A percentile compares a stretch with the other conserved stretches of the same genome.
Conservation (phyloP, 805 yeast genomes). For the Candida michaelii region DNA sequence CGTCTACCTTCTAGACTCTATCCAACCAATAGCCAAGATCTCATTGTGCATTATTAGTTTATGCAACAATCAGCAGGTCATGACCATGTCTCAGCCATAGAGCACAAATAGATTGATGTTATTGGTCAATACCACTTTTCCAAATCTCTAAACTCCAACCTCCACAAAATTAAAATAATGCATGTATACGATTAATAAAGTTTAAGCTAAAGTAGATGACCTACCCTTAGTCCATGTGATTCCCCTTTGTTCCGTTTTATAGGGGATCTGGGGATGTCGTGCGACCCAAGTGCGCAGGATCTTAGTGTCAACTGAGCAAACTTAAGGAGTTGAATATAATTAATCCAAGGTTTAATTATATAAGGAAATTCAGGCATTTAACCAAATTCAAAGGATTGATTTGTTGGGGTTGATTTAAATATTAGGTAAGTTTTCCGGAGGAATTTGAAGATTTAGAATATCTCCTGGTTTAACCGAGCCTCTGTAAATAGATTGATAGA, state of each 20-base stretch:
- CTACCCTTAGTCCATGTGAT: background rate
- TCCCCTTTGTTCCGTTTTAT: background rate
- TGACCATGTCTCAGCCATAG: too few relatives aligned
- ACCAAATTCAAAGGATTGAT: background rate
- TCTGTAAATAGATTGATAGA: constrained; percentile 1
- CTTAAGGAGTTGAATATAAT: constrained; percentile 1
- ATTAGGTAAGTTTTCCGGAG: background rate
- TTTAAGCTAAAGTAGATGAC: too few relatives aligned
- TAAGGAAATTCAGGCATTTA: background rate
- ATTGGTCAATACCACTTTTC: too few relatives aligned
- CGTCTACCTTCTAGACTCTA: too few relatives aligned
- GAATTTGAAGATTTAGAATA: background rate
- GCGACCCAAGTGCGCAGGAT: constrained; percentile 6
- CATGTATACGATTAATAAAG: too few relatives aligned
- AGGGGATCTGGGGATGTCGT: constrained; percentile 8
- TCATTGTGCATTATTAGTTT: too few relatives aligned
- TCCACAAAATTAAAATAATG: too few relatives aligned
- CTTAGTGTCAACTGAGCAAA: constrained; percentile 4
- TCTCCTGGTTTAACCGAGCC: background rate
- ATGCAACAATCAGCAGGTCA: too few relatives aligned
- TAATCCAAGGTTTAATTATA: background rate
- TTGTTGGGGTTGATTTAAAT: background rate
- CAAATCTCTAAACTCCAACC: too few relatives aligned
- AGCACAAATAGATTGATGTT: too few relatives aligned
- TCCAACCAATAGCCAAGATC: too few relatives aligned